Evolutionary conservation across 2,329 filamentous ascomycete species (phyloP).

Genomic region (Ascochyta lentis): DNA sequence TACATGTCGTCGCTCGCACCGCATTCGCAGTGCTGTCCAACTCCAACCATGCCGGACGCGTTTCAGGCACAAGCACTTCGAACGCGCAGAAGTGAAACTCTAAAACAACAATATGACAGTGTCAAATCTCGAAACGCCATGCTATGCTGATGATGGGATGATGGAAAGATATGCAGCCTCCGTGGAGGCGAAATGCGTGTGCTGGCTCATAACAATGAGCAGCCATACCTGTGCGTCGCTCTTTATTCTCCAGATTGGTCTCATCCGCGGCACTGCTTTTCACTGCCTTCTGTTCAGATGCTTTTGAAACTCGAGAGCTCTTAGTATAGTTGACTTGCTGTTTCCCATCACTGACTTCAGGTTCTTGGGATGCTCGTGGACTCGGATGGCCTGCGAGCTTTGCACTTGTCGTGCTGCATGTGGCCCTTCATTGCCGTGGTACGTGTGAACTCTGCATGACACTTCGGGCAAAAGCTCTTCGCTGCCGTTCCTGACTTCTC

Average conservation of each 20-base stretch:
- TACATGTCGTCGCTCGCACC: not conserved
- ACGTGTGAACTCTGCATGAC: slow-evolving; percentile 90
- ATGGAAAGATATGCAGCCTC: not conserved
- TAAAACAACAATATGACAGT: not conserved
- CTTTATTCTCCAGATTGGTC: too few relatives aligned
- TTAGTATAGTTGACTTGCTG: too few relatives aligned
- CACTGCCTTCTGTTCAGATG: too few relatives aligned
- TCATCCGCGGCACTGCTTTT: too few relatives aligned
- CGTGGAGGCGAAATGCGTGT: not conserved
- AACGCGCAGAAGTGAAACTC: not conserved
- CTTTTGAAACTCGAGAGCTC: too few relatives aligned
- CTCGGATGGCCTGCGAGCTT: slow-evolving; percentile 66
- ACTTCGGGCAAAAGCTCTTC: slow-evolving; percentile 89
- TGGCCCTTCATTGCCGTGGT: slow-evolving; percentile 90
- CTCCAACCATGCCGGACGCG: not conserved
- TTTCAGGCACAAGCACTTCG: not conserved
- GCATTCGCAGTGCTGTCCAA: too few relatives aligned
- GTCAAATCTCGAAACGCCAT: slow-evolving; percentile 4
- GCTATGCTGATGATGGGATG: slow-evolving; percentile 9
- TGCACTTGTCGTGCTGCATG: slow-evolving; percentile 87
- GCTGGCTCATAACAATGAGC: not conserved
- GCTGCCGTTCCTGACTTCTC: slow-evolving; percentile 92
- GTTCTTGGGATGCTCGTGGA: slow-evolving; percentile 28
- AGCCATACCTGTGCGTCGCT: not conserved
- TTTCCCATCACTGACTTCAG: not conserved